phyloP scores from a whole-genome alignment of 176 grass and related monocot species.

The Stipa capillata region DNA sequence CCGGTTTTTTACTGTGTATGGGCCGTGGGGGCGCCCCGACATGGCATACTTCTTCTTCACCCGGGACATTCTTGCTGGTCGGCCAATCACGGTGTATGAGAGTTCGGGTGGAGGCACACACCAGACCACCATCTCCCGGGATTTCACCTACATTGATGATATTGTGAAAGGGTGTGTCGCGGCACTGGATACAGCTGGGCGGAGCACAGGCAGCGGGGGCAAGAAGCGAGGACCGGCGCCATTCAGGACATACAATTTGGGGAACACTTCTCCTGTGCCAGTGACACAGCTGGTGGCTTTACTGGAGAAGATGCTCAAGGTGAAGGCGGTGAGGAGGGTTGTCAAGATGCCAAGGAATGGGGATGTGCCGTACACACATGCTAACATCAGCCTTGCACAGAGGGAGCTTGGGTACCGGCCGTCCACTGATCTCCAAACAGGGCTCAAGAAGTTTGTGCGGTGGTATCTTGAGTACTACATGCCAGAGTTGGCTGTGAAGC shows the following conservation, averaged over 20 bases:
- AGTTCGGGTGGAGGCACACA: conserved; percentile 46
- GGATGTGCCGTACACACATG: conserved; percentile 80
- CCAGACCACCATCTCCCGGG: conserved; percentile 58
- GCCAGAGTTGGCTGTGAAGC: conserved; percentile 40
- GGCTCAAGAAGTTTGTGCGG: conserved; percentile 72
- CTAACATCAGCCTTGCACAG: conserved; percentile 75
- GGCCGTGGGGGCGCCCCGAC: conserved; percentile 74
- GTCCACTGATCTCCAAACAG: conserved; percentile 69
- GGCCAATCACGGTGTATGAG: conserved; percentile 66
- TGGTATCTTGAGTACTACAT: conserved; percentile 84
- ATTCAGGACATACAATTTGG: conserved; percentile 72
- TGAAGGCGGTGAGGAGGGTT: conserved; percentile 60
- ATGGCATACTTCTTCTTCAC: conserved; percentile 91
- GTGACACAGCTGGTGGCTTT: conserved; percentile 71
- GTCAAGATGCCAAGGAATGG: conserved; percentile 90
- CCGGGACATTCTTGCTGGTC: conserved; percentile 59
- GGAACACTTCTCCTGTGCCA: conserved; percentile 72
- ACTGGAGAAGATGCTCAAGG: conserved; percentile 83
- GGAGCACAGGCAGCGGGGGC: conserved; percentile 56
- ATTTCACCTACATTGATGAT: conserved; percentile 93
- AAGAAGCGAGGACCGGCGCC: conserved; percentile 63
- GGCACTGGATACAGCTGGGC: conserved; percentile 65
- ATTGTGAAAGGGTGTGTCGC: conserved; percentile 74
- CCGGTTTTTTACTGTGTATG: conserved; percentile 77
- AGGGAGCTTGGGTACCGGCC: conserved; percentile 67